phyloP scores from a whole-genome alignment of 257 asterid genomes.

The Lycium ferocissimum region DNA sequence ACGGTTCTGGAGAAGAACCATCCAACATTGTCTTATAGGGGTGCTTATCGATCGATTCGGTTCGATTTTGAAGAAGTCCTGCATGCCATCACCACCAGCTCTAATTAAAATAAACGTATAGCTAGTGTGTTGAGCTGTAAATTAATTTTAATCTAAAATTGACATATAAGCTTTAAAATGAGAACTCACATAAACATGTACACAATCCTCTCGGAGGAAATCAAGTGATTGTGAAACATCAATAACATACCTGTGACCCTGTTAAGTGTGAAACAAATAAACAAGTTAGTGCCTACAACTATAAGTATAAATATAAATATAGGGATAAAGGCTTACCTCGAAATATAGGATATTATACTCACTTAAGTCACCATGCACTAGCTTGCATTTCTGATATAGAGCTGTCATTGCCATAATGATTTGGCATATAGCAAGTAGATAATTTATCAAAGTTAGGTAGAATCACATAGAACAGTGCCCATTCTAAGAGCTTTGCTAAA shows the following conservation, averaged over 20 bases:
- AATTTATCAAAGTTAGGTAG: neutral
- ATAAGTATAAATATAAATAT: neutral
- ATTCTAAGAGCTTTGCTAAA: neutral
- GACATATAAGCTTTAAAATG: neutral
- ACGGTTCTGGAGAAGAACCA: no score
- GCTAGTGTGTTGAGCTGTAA: neutral
- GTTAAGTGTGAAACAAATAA: constrained; percentile 35
- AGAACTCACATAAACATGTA: constrained; percentile 78
- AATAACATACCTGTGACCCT: constrained; percentile 91
- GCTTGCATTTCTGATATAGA: constrained; percentile 91
- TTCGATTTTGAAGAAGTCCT: constrained; percentile 95
- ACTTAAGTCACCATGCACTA: constrained; percentile 96
- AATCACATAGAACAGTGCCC: neutral
- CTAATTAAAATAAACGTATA: neutral
- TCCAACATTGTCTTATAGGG: neutral
- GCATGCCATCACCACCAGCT: constrained; percentile 32
- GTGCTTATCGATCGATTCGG: no score
- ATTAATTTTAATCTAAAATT: neutral
- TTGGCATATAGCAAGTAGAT: constrained; percentile 41
- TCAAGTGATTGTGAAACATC: constrained; percentile 96
- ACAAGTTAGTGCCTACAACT: neutral
- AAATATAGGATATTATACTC: constrained; percentile 89
- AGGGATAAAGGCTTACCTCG: constrained; percentile 59
- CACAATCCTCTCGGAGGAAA: constrained; percentile 88
- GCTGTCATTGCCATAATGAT: constrained; percentile 79